Evolutionary conservation across 306 rosid species (phyloP).

Genomic region (Elaeagnus macrophylla): DNA sequence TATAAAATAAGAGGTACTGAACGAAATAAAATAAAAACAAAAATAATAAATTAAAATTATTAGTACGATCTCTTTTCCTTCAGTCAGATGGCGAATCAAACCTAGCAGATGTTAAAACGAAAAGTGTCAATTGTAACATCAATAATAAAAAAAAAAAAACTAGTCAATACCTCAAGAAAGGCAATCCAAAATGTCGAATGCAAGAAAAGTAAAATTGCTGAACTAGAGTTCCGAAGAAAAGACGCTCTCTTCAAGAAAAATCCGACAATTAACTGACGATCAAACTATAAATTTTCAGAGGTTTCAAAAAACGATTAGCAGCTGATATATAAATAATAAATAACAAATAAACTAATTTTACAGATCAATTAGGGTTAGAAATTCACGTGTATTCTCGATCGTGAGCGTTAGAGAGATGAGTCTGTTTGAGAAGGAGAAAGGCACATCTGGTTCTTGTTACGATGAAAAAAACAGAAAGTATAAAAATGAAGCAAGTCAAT

Average conservation of each 20-base stretch:
- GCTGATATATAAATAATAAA: neutral
- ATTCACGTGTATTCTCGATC: neutral
- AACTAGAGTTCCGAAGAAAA: neutral
- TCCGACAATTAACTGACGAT: neutral
- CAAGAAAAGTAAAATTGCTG: slow-evolving; percentile 9
- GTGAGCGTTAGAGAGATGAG: slow-evolving; percentile 4
- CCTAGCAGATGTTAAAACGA: neutral
- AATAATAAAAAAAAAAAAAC: slow-evolving; percentile 4
- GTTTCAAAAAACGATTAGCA: neutral
- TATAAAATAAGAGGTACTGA: neutral
- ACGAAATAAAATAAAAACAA: neutral
- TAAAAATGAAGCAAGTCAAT: too few species aligned
- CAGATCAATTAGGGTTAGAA: too few species aligned
- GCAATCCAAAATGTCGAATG: too few species aligned
- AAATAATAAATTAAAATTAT: neutral
- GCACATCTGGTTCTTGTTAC: neutral
- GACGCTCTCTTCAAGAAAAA: neutral
- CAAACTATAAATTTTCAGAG: neutral
- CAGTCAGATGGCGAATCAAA: neutral
- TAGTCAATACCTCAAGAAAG: neutral
- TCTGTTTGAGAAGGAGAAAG: neutral
- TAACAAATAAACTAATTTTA: neutral
- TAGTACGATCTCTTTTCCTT: neutral
- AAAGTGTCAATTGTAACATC: slow-evolving; percentile 7
- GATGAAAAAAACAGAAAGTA: neutral